Evolutionary conservation across 305 asterid genomes (phyloP), one percentile per base, ranked within the genome.

Genomic region (Fraxinus sp.): DNA sequence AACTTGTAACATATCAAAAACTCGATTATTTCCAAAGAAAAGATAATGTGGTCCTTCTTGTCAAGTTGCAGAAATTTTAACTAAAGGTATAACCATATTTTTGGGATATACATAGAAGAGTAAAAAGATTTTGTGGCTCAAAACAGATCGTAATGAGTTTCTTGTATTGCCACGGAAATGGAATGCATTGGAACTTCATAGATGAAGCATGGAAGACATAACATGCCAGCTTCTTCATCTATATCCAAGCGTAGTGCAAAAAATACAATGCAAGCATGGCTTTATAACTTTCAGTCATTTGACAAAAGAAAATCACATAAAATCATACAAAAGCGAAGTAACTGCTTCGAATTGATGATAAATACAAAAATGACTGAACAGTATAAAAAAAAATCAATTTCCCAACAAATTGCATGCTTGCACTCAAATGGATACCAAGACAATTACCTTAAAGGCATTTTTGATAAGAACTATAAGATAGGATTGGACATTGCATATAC

Each of bases 241-340:
- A 55, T 55, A 55, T 55, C 26, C 66, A 55, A 52, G 20, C 2
- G 10, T 55, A n/a, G 26, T 5, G 26, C 10, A 7, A 43, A 11
- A 46, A 2, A 8, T 16, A 57, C 32, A 55, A 78, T 8, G 4
- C 28, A 11, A 22, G 66, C 26, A 7, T 59, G 26, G 52, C 70
- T 10, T 20, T 24, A 14, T 26, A 66, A 28, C 73, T 77, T 74
- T 5, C 24, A 49, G 5, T 18, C 41, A 14, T 72, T 77, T 70
- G 79, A 46, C 73, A 59, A 77, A 82, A 66, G 87, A 85, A 84
- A 88, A 84, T 62, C 26, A n/a, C 62, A n/a, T n/a, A 16, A 5
- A 16, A 30, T n/a, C 64, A 52, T n/a, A 52, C 64, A 16, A 16
- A 16, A 16, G 22, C 8, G 1, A 52, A 52, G 64, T 55, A 55